Evolutionary conservation across 371 early-diverging fungal genomes (phyloP).

Genomic region (Mucor plumbeus): DNA sequence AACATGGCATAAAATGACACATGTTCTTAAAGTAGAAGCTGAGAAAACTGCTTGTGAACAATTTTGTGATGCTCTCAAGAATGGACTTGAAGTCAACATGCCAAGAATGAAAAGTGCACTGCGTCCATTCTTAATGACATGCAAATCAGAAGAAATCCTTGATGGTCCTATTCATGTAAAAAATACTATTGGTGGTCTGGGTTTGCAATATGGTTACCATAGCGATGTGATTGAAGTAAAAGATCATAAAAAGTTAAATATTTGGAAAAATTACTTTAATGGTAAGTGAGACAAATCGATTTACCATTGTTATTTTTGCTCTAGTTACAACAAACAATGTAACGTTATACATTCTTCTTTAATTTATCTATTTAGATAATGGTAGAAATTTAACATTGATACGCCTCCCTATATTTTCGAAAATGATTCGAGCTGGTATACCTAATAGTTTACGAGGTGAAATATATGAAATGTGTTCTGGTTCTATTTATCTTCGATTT

Average conservation of each 20-base stretch:
- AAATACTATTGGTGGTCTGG: slow-evolving; percentile 71
- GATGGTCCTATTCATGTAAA: slow-evolving; percentile 22
- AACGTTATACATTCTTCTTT: neutral
- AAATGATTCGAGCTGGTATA: slow-evolving; percentile 89
- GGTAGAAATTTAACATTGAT: slow-evolving; percentile 91
- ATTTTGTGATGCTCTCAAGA: slow-evolving; percentile 57
- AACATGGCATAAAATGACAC: slow-evolving; percentile 68
- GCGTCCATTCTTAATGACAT: slow-evolving; percentile 79
- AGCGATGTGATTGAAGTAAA: slow-evolving; percentile 73
- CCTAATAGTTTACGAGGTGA: slow-evolving; percentile 93
- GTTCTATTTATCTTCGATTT: slow-evolving; percentile 87
- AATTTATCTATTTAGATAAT: slow-evolving; percentile 58
- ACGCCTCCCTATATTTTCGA: slow-evolving; percentile 79
- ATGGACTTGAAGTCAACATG: slow-evolving; percentile 61
- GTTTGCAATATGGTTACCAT: slow-evolving; percentile 86
- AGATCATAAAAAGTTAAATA: slow-evolving; percentile 75
- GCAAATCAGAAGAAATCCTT: slow-evolving; percentile 76
- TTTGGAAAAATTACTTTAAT: slow-evolving; percentile 78
- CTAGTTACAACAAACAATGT: neutral
- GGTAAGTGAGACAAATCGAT: slow-evolving; percentile 41
- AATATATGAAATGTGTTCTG: slow-evolving; percentile 95
- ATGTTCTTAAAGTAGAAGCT: slow-evolving; percentile 52
- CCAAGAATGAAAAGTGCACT: slow-evolving; percentile 69
- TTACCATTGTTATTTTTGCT: too few relatives aligned
- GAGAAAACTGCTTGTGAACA: slow-evolving; percentile 33